These are phyloP conservation scores for Colletotrichum sp. DNA, from an alignment of 2,329 filamentous ascomycete genomes.

Conservation along the genomic window DNA sequence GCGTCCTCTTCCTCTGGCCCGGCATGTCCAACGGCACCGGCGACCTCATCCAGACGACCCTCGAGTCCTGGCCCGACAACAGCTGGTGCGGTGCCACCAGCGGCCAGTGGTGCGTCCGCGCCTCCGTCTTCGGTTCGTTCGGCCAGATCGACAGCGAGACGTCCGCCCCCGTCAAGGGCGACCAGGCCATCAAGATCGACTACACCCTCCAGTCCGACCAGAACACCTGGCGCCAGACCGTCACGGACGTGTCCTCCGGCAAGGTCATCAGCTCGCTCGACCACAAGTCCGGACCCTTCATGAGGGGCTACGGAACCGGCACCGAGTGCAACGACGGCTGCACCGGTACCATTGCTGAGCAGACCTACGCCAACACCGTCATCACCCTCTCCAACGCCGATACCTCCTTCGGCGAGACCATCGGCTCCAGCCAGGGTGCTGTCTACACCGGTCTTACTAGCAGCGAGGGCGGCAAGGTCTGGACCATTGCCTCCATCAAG, in stretches of 20 bases:
- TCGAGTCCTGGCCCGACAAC: slow-evolving; percentile 45
- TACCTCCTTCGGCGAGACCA: slow-evolving; percentile 31
- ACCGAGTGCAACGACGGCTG: slow-evolving; percentile 43
- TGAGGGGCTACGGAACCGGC: slow-evolving; percentile 44
- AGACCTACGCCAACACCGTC: slow-evolving; percentile 42
- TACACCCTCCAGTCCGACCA: slow-evolving; percentile 29
- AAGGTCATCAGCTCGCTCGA: slow-evolving; percentile 36
- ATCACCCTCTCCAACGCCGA: slow-evolving; percentile 40
- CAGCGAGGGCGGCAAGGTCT: slow-evolving; percentile 38
- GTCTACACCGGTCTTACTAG: slow-evolving; percentile 37
- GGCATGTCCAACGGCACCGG: slow-evolving; percentile 51
- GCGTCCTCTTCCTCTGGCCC: slow-evolving; percentile 46
- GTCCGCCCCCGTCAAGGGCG: slow-evolving; percentile 8
- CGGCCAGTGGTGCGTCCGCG: slow-evolving; percentile 43
- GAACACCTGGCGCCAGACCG: slow-evolving; percentile 27
- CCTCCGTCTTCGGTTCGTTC: slow-evolving; percentile 37
- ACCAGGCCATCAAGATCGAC: slow-evolving; percentile 15
- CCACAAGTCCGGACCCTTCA: slow-evolving; percentile 37
- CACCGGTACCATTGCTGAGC: slow-evolving; percentile 40
- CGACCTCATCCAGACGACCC: slow-evolving; percentile 45
- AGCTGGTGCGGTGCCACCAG: slow-evolving; percentile 42
- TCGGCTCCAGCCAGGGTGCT: slow-evolving; percentile 31
- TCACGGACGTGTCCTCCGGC: slow-evolving; percentile 40
- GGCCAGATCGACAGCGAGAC: slow-evolving; percentile 32
- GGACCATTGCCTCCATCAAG: slow-evolving; percentile 39